These are phyloP conservation scores for Fusarium sp. DNA, from an alignment of 2,329 filamentous ascomycete genomes.

Conservation along the genomic window DNA sequence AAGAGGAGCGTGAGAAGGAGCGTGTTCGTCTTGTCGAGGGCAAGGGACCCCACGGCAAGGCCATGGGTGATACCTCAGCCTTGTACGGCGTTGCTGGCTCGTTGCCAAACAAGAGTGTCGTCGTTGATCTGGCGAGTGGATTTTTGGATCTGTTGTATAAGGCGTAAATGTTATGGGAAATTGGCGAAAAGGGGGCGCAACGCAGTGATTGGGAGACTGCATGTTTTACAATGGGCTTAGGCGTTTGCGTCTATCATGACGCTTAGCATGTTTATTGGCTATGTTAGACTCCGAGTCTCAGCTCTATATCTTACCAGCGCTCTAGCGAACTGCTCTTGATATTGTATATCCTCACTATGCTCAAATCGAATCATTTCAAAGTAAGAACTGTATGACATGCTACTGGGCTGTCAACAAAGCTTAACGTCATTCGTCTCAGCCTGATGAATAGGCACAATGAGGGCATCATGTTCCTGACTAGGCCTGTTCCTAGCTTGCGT, in stretches of 20 bases:
- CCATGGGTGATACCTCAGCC: slow-evolving; percentile 83
- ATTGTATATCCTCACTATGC: neutral
- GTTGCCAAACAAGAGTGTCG: slow-evolving; percentile 94
- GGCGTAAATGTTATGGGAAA: slow-evolving; percentile 62
- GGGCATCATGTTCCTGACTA: slow-evolving; percentile 29
- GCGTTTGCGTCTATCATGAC: slow-evolving; percentile 29
- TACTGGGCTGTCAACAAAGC: neutral
- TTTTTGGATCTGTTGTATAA: slow-evolving; percentile 96
- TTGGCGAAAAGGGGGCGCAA: slow-evolving; percentile 3
- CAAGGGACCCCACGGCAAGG: slow-evolving; percentile 73
- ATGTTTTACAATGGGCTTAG: slow-evolving; percentile 21
- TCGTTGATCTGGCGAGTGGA: slow-evolving; percentile 88
- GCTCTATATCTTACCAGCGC: neutral
- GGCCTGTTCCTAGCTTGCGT: slow-evolving; percentile 32
- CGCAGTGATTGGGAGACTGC: slow-evolving; percentile 2
- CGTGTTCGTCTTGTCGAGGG: slow-evolving; percentile 77
- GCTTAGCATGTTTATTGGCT: slow-evolving; percentile 12
- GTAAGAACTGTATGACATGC: neutral
- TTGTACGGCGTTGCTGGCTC: slow-evolving; percentile 96
- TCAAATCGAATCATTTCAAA: slow-evolving; percentile 8
- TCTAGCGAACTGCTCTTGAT: neutral
- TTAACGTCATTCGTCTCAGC: slow-evolving; percentile 1
- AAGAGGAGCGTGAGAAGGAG: slow-evolving; percentile 85
- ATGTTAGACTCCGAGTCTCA: neutral
- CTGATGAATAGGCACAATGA: slow-evolving; percentile 6